Evolutionary conservation across 345 rosid species (phyloP).

Genomic region (Brassica juncea): DNA sequence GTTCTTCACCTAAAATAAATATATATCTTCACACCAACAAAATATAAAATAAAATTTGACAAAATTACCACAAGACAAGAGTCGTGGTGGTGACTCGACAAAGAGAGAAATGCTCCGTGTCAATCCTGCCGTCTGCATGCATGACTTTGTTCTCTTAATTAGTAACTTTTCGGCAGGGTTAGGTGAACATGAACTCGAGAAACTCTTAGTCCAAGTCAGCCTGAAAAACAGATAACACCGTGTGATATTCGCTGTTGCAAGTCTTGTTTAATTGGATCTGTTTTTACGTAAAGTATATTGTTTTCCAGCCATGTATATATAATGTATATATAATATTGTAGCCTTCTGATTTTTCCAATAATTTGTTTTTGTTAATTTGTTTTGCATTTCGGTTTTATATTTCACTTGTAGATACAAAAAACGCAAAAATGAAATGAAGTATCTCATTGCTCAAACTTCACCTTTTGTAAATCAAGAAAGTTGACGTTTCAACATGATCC

Average conservation of each 20-base stretch:
- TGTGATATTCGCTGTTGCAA: not conserved
- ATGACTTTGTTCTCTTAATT: not conserved
- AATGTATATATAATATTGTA: too few species aligned
- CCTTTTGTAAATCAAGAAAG: too few species aligned
- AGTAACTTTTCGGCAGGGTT: not conserved
- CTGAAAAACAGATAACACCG: not conserved
- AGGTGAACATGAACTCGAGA: not conserved
- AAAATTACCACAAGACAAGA: conserved; percentile 7
- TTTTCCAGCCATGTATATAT: not conserved
- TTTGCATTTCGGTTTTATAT: not conserved
- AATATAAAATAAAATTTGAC: conserved; percentile 16
- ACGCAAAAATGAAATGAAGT: too few species aligned
- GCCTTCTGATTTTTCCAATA: too few species aligned
- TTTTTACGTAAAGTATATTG: not conserved
- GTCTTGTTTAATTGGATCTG: not conserved
- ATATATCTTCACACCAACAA: not conserved
- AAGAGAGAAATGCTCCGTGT: conserved; percentile 15
- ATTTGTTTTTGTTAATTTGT: not conserved
- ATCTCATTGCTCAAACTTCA: too few species aligned
- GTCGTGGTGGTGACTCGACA: not conserved
- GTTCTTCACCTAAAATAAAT: conserved; percentile 25
- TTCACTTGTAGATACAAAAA: too few species aligned
- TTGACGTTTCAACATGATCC: too few species aligned
- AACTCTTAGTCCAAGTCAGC: not conserved
- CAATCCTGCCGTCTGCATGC: conserved; percentile 22